Evolutionary conservation across 2,329 filamentous ascomycete species (phyloP).

Genomic region (Cytospora chrysosperma): DNA sequence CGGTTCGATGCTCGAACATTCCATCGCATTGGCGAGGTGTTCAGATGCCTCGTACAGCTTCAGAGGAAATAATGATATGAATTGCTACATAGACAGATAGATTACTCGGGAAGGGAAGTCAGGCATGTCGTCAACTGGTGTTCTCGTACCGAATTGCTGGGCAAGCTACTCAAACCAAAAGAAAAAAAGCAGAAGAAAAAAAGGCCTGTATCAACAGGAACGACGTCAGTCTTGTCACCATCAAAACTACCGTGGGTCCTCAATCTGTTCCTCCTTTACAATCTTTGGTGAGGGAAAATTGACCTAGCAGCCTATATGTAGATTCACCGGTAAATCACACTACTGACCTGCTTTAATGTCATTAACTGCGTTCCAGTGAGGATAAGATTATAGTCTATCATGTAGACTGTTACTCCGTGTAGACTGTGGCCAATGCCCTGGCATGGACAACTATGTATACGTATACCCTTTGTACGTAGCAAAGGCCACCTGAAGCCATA

Average conservation of each 20-base stretch:
- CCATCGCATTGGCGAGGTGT: not conserved
- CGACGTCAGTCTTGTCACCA: not conserved
- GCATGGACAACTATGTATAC: not conserved
- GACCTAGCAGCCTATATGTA: too few relatives aligned
- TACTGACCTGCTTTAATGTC: too few relatives aligned
- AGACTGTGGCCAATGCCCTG: not conserved
- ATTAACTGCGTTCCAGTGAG: too few relatives aligned
- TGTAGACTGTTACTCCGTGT: too few relatives aligned
- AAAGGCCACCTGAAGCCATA: not conserved
- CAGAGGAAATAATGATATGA: too few relatives aligned
- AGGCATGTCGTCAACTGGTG: too few relatives aligned
- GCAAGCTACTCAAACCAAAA: not conserved
- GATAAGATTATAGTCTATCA: too few relatives aligned
- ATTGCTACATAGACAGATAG: not conserved
- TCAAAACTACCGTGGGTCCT: not conserved
- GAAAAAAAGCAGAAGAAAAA: too few relatives aligned
- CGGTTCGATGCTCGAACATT: not conserved
- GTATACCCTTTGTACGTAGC: too few relatives aligned
- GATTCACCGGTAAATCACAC: too few relatives aligned
- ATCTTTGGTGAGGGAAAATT: not conserved
- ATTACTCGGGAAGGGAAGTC: too few relatives aligned
- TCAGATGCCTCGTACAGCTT: too few relatives aligned
- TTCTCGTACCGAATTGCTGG: not conserved
- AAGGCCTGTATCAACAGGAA: not conserved
- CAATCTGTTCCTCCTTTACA: not conserved